phyloP scores from a whole-genome alignment of 148 eudicot species.

The Rhododendron griersonianum region DNA sequence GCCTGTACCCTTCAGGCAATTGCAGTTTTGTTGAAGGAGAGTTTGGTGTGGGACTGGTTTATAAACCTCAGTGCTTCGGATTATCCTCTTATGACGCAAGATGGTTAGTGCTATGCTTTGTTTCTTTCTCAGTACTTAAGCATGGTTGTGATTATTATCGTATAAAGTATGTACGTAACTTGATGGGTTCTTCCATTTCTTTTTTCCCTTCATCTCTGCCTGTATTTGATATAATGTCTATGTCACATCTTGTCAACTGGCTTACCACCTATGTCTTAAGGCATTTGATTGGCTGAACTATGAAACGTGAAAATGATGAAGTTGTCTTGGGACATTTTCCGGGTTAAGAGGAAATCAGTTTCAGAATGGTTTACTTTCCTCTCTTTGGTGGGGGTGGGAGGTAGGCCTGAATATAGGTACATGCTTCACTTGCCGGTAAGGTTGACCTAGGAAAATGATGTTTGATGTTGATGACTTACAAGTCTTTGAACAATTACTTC shows the following conservation, averaged over 20 bases:
- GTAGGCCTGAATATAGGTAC: background rate
- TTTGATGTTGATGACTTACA: background rate
- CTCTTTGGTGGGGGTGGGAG: background rate
- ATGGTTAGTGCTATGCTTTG: constrained; percentile 54
- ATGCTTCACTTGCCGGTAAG: background rate
- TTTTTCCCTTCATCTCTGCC: background rate
- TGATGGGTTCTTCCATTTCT: background rate
- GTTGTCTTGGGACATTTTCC: background rate
- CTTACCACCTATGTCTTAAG: background rate
- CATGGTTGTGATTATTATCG: background rate
- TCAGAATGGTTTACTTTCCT: background rate
- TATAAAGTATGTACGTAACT: background rate
- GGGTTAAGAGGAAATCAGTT: background rate
- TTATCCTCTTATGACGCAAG: constrained; percentile 96
- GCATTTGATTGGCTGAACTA: background rate
- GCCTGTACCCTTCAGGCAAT: constrained; percentile 96
- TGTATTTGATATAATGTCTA: background rate
- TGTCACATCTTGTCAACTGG: background rate
- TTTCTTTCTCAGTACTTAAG: constrained; percentile 6
- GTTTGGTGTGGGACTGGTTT: constrained; percentile 92
- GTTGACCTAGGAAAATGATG: background rate
- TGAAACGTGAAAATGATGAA: background rate
- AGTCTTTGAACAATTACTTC: background rate
- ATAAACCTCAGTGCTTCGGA: constrained; percentile 97
- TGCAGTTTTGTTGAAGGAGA: constrained; percentile 71